Evolutionary conservation across 768 basidiomycete species (phyloP).

Genomic region (Boletus subparvulus): DNA sequence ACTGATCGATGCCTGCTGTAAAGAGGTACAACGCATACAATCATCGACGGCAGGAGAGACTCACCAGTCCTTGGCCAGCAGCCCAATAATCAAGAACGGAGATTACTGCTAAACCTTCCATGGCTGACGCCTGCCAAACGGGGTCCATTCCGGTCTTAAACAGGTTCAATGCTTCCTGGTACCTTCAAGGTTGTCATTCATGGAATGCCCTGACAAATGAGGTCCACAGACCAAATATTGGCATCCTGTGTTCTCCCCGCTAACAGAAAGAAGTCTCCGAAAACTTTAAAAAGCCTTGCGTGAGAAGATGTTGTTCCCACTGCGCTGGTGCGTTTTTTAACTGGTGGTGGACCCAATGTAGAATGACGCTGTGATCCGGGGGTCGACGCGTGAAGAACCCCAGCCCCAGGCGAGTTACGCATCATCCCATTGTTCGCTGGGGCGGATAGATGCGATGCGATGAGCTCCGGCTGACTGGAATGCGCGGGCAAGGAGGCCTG

Average conservation of each 20-base stretch:
- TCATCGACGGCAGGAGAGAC: conserved; percentile 29
- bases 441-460: conserved; percentile 19
- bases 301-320: conserved; percentile 74
- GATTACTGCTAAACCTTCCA: conserved; percentile 83
- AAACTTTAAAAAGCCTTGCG: conserved; percentile 83
- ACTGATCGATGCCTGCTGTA: conserved; percentile 55
- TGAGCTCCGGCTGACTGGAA: conserved; percentile 58
- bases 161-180: conserved; percentile 78
- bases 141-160: conserved; percentile 74
- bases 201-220: conserved; percentile 6
- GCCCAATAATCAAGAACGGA: conserved; percentile 85
- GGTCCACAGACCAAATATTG: conserved; percentile 61
- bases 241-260: conserved; percentile 87
- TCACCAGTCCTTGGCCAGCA: conserved; percentile 65
- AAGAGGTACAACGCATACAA: conserved; percentile 5
- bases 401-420: conserved; percentile 52
- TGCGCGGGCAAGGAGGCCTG: conserved; percentile 47
- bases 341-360: conserved; percentile 42
- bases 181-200: conserved; percentile 50
- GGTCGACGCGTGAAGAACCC: conserved; percentile 16
- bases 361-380: conserved; percentile 47
- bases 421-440: conserved; percentile 39
- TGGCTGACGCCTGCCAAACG: conserved; percentile 85
- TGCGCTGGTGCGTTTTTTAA: conserved; percentile 61
- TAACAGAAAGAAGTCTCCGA: conserved; percentile 86